Evolutionary conservation across 2,329 filamentous ascomycete genomes (phyloP), one percentile per base, ranked within the genome.

Genomic region (Aspergillus aculeatus): DNA sequence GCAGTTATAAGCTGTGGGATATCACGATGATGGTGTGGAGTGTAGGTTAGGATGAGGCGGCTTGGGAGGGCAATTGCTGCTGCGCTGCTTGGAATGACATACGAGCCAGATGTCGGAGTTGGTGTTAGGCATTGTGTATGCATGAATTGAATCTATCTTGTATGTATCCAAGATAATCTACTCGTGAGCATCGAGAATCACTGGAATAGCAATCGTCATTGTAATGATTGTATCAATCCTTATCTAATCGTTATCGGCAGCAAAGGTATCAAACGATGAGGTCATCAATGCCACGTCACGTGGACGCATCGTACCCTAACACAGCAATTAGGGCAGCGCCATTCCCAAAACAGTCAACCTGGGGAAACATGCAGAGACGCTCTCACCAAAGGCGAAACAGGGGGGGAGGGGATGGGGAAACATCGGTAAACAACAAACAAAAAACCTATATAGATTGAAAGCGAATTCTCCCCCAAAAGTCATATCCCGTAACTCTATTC

Each of bases 21-120:
- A 7, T 24, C 1, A n/a, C 29, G 32, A 24, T 41, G 26, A 57
- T 57, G 44, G 32, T 29, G 47, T 57, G 48, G 49, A 19, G 31
- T 6, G 10, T 35, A 1, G 10, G 31, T 14, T n/a, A 35, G 32
- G 5, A 16, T 35, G 32, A 16, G 12, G 32, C 9, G 26, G 26
- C 6, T 14, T 16, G 11, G 48, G 32, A 4, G 23, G 23, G 23
- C 23, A 23, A 23, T 23, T 23, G 23, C 23, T 23, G 23, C 23
- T 23, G 23, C 23, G 23, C 23, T 23, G 23, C 23, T 2, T 4
- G 1, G 26, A 7, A 10, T 19, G 41, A 21, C 12, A 38, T 74
- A 86, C 84, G 59, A 86, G 71, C 73, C 84, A 81, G 57, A 86
- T 84, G 66, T 87, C 83, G 6, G 78, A 78, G 67, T 82, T 83